Evolutionary conservation across 208 protist genomes (phyloP).

Genomic region (Acanthamoeba lenticulata): DNA sequence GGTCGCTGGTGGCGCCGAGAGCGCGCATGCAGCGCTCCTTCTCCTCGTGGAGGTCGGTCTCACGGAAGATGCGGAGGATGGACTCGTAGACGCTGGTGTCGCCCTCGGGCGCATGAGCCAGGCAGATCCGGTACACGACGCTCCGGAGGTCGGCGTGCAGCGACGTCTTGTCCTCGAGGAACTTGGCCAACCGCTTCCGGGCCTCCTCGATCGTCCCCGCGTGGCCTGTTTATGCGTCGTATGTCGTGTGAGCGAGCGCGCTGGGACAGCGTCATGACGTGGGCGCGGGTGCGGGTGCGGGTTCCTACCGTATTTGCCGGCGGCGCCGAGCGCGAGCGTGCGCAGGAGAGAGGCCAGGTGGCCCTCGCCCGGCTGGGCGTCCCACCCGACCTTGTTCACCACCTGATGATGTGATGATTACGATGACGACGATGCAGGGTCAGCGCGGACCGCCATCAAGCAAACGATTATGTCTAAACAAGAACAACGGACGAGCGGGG

Average conservation of each 20-base stretch:
- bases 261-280: too few species aligned
- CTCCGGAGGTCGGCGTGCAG: slow-evolving; percentile 69
- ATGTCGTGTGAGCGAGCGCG: too few species aligned
- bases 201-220: slow-evolving; percentile 26
- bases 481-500: neutral
- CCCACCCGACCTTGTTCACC: slow-evolving; percentile 46
- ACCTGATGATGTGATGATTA: neutral
- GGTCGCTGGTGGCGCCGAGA: slow-evolving; percentile 18
- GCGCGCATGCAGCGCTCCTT: slow-evolving; percentile 69
- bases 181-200: slow-evolving; percentile 24
- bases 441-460: too few species aligned
- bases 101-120: slow-evolving; percentile 17
- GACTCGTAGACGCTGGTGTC: slow-evolving; percentile 46
- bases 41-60: slow-evolving; percentile 70
- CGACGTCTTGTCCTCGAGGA: slow-evolving; percentile 33
- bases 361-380: slow-evolving; percentile 34
- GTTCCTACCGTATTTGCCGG: slow-evolving; percentile 60
- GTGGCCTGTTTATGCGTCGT: neutral
- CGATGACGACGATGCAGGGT: too few species aligned
- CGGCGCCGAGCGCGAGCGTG: slow-evolving; percentile 24
- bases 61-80: slow-evolving; percentile 65
- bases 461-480: neutral
- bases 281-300: too few species aligned
- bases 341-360: slow-evolving; percentile 25
- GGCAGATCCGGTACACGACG: slow-evolving; percentile 65